Conservation (phyloP, 805 yeast genomes). For the Candida bentonensis region DNA sequence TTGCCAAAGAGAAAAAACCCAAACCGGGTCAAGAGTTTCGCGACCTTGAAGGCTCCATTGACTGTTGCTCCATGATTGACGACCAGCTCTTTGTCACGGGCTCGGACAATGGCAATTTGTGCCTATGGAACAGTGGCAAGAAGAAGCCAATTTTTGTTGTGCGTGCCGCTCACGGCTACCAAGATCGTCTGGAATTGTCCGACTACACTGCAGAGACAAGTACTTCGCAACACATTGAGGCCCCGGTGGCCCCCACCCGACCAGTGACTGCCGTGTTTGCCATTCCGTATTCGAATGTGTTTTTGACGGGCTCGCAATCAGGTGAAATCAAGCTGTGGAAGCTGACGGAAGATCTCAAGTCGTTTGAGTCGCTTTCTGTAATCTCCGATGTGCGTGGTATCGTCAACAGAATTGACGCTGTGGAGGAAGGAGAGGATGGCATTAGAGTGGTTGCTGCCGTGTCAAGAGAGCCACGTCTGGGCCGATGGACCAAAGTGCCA, state of each 20-base stretch:
- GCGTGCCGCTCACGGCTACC: conserved; percentile 66
- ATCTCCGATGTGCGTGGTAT: conserved; percentile 8
- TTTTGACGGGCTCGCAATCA: conserved; percentile 79
- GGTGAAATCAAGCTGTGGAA: conserved; percentile 74
- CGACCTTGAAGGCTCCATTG: conserved; percentile 67
- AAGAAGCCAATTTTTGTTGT: conserved; percentile 69
- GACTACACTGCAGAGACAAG: conserved; percentile 38
- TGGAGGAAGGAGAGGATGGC: conserved; percentile 12
- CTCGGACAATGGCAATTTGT: conserved; percentile 80
- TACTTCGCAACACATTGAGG: conserved; percentile 10
- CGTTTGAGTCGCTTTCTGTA: conserved; percentile 30
- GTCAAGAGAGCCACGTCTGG: conserved; percentile 76
- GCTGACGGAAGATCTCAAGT: conserved; percentile 47
- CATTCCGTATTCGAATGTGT: conserved; percentile 71
- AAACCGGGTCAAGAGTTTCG: conserved; percentile 2
- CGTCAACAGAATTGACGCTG: conserved; percentile 11
- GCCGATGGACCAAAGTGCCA: conserved; percentile 62
- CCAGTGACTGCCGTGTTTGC: conserved; percentile 76
- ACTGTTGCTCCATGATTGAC: conserved; percentile 81
- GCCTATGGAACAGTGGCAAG: conserved; percentile 83
- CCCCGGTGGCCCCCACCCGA: conserved; percentile 67
- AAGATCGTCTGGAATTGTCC: conserved; percentile 33
- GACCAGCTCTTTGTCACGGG: conserved; percentile 90
- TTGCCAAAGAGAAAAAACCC: conserved; percentile 16
- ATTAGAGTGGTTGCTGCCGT: conserved; percentile 49